phyloP scores from a whole-genome alignment of 148 eudicot genomes.

The Amaranthus hypochondriacus region DNA sequence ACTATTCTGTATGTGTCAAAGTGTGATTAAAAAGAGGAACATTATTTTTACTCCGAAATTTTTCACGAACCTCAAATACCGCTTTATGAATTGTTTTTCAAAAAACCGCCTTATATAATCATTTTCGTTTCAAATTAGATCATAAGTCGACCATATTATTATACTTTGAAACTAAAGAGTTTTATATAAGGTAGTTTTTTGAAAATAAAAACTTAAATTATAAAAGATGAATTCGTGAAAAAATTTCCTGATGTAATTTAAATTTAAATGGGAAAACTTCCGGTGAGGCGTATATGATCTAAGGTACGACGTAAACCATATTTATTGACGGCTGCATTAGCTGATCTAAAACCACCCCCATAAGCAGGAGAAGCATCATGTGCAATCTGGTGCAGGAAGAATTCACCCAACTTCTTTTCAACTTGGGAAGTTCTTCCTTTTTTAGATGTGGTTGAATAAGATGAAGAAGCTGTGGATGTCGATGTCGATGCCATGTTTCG shows the following conservation, averaged over 20 bases:
- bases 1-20: conserved; percentile 13
- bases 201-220: too few relatives aligned
- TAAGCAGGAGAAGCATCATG: conserved; percentile 88
- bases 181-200: too few relatives aligned
- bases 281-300: conserved; percentile 73
- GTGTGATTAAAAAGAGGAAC: conserved; percentile 3
- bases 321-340: conserved; percentile 74
- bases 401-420: conserved; percentile 78
- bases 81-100: too few relatives aligned
- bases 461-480: conserved; percentile 33
- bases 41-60: too few relatives aligned
- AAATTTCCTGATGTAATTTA: conserved; percentile 1
- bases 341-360: conserved; percentile 89
- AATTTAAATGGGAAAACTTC: conserved; percentile 60
- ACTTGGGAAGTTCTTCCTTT: conserved; percentile 75
- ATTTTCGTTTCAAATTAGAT: too few relatives aligned
- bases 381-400: conserved; percentile 85
- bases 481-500: conserved; percentile 62
- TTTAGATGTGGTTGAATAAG: conserved; percentile 50
- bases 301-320: conserved; percentile 76
- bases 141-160: too few relatives aligned
- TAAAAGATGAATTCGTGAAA: too few relatives aligned
- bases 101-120: too few relatives aligned
- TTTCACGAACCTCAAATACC: too few relatives aligned
- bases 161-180: too few relatives aligned